A percentile compares a stretch with the other conserved stretches of the same genome.
These are phyloP conservation scores for Cladosporium cucumerinum DNA, from an alignment of 2,329 filamentous ascomycete species.

Conservation along the genomic window DNA sequence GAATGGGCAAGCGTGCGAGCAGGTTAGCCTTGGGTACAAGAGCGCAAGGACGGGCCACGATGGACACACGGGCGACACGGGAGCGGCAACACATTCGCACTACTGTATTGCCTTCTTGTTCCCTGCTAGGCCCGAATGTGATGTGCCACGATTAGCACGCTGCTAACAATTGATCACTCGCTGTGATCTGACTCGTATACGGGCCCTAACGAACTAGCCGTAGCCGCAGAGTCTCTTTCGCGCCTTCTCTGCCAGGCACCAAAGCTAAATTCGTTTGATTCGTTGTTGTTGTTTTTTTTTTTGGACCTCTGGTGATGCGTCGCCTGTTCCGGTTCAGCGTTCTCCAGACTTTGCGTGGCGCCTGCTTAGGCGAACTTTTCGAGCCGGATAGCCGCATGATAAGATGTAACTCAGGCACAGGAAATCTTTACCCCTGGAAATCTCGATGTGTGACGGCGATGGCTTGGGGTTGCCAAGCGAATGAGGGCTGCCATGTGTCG, in stretches of 20 bases:
- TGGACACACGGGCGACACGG: not conserved
- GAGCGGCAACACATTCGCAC: not conserved
- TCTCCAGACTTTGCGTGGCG: conserved; percentile 2
- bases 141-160: not conserved
- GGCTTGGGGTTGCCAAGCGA: not conserved
- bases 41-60: not conserved
- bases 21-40: not conserved
- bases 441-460: not conserved
- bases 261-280: not conserved
- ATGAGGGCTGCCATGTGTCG: not conserved
- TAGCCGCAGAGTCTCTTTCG: not conserved
- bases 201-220: not conserved
- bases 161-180: not conserved
- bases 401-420: not conserved
- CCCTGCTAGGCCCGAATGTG: not conserved
- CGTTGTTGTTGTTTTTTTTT: not conserved
- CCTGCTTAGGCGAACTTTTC: not conserved
- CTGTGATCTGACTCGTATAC: not conserved
- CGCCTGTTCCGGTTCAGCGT: not conserved
- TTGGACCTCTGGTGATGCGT: not conserved
- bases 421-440: not conserved
- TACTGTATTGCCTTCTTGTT: not conserved
- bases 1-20: not conserved
- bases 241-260: not conserved
- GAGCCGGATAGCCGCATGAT: not conserved